Percentiles rank a stretch among this genome's conserved stretches.
These are phyloP conservation scores for Penicillium psychrosexuale DNA, from an alignment of 2,329 filamentous ascomycete genomes.

Conservation along the genomic window DNA sequence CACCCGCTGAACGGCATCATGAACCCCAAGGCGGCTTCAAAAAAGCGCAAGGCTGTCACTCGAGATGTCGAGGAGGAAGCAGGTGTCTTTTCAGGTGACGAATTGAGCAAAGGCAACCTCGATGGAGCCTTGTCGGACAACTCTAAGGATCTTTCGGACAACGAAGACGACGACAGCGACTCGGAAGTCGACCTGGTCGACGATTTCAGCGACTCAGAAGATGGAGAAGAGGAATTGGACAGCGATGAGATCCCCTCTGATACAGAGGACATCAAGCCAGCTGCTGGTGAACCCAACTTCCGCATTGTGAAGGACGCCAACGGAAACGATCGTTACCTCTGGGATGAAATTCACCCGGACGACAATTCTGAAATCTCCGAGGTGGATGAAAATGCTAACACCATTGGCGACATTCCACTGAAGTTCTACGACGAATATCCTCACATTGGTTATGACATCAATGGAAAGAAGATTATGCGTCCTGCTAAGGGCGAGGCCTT, in stretches of 20 bases:
- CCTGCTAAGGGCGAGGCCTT: slow-evolving; percentile 91
- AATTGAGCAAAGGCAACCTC: slow-evolving; percentile 50
- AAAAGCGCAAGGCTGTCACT: slow-evolving; percentile 65
- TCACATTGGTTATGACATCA: slow-evolving; percentile 98
- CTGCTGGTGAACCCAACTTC: slow-evolving; percentile 49
- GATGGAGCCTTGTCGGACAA: slow-evolving; percentile 45
- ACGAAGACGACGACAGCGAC: slow-evolving; percentile 40
- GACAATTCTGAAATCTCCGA: slow-evolving; percentile 97
- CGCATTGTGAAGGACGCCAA: slow-evolving; percentile 76
- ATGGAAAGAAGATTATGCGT: slow-evolving; percentile 96
- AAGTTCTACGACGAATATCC: slow-evolving; percentile 97
- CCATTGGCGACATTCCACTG: slow-evolving; percentile 90
- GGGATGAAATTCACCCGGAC: slow-evolving; percentile 87
- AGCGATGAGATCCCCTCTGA: slow-evolving; percentile 52
- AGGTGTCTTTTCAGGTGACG: slow-evolving; percentile 58
- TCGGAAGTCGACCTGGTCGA: slow-evolving; percentile 56
- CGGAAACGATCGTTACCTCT: slow-evolving; percentile 84
- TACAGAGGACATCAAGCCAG: slow-evolving; percentile 39
- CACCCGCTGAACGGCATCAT: slow-evolving; percentile 25
- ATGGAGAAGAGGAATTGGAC: slow-evolving; percentile 50
- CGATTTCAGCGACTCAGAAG: slow-evolving; percentile 50
- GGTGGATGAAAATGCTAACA: slow-evolving; percentile 74
- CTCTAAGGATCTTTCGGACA: slow-evolving; percentile 38
- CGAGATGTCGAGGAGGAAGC: slow-evolving; percentile 51
- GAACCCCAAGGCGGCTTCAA: slow-evolving; percentile 41